Conservation (phyloP, 139 green algal species). For the Closterium sp. region DNA sequence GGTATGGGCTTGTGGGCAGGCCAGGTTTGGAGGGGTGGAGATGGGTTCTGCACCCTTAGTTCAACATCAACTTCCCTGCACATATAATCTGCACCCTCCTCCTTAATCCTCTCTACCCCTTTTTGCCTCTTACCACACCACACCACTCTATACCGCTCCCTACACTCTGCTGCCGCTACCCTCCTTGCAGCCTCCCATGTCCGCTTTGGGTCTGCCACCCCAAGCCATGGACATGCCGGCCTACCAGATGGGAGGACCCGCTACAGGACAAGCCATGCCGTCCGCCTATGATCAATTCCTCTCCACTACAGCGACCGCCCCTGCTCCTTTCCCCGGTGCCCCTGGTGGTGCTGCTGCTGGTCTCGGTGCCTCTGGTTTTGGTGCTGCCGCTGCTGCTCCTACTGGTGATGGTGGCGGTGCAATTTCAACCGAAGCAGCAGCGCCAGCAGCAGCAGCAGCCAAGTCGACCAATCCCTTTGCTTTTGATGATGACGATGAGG, state of each 20-base stretch:
- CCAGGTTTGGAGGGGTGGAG: no score
- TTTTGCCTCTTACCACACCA: background rate
- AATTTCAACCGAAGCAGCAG: background rate
- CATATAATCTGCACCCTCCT: no score
- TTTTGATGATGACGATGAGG: background rate
- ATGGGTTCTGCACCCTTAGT: no score
- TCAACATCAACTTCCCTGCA: no score
- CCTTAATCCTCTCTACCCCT: background rate
- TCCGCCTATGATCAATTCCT: background rate
- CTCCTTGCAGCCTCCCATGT: background rate
- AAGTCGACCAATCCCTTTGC: background rate
- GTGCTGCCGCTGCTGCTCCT: background rate
- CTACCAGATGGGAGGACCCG: background rate
- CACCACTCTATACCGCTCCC: background rate
- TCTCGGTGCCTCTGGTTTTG: background rate
- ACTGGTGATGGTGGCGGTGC: no score
- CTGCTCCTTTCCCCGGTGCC: background rate
- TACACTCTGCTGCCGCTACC: background rate
- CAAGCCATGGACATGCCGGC: background rate
- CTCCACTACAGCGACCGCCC: background rate
- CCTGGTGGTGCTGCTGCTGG: background rate
- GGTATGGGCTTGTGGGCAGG: no score
- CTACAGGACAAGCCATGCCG: background rate
- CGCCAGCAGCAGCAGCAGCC: background rate
- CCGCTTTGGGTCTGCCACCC: background rate